Evolutionary conservation across 306 rosid genomes (phyloP).

Genomic region (Quercus engelmannii): DNA sequence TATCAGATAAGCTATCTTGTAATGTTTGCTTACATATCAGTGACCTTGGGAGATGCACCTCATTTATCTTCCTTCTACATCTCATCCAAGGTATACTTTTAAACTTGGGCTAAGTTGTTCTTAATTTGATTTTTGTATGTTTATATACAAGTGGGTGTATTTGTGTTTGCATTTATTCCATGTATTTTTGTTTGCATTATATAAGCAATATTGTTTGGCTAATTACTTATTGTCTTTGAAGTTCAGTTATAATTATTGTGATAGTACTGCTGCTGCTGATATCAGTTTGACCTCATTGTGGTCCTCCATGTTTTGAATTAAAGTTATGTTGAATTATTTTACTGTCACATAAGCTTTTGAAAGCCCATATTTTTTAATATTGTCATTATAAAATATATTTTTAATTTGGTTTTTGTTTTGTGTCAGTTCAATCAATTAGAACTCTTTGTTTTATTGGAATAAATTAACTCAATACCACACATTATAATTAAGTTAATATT

Average conservation of each 20-base stretch:
- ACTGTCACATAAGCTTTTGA: too few species aligned
- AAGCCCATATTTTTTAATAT: too few species aligned
- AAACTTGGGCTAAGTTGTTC: conserved; percentile 6
- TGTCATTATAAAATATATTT: too few species aligned
- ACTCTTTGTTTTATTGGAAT: too few species aligned
- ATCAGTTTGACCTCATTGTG: neutral
- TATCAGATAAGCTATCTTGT: conserved; percentile 91
- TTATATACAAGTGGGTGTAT: neutral
- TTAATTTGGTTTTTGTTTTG: too few species aligned
- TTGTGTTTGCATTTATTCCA: neutral
- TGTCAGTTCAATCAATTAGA: too few species aligned
- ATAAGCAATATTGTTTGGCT: neutral
- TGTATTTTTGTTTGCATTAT: too few species aligned
- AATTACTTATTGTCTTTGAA: neutral
- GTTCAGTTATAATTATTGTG: neutral
- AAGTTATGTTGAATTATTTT: neutral
- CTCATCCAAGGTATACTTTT: conserved; percentile 73
- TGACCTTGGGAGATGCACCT: conserved; percentile 78
- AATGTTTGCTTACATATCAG: conserved; percentile 89
- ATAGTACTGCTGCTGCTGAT: neutral
- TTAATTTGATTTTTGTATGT: neutral
- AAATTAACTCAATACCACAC: too few species aligned
- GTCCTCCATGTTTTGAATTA: neutral
- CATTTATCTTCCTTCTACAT: conserved; percentile 64
- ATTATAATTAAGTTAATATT: too few species aligned